Percentiles rank a stretch among this genome's conserved stretches.
Evolutionary conservation across 148 eudicot genomes (phyloP).

Genomic region (Rheum nobile): DNA sequence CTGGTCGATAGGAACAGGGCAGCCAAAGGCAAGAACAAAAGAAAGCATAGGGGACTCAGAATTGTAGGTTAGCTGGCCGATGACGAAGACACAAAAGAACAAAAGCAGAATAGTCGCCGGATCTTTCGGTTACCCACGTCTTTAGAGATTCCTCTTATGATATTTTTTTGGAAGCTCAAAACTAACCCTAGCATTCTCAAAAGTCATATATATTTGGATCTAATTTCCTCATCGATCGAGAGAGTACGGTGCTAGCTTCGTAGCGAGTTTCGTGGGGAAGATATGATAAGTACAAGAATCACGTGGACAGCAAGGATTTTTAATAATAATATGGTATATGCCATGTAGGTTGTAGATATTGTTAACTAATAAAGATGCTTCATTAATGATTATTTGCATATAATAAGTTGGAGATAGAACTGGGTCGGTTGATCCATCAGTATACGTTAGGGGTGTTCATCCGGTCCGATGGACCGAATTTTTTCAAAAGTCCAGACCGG

Average conservation of each 20-base stretch:
- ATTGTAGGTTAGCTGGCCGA: conserved; percentile 57
- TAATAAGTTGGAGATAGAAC: not conserved
- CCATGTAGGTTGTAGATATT: not conserved
- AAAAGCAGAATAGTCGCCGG: conserved; percentile 59
- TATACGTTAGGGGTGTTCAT: too few relatives aligned
- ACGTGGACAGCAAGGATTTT: conserved; percentile 9
- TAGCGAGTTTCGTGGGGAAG: not conserved
- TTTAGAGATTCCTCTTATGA: conserved; percentile 8
- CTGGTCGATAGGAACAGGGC: too few relatives aligned
- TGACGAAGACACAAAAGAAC: not conserved
- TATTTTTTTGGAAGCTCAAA: not conserved
- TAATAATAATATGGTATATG: conserved; percentile 6
- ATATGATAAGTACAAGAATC: conserved; percentile 1
- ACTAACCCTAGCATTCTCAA: not conserved
- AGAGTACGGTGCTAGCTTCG: not conserved
- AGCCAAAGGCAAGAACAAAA: too few relatives aligned
- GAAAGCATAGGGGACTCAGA: not conserved
- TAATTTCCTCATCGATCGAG: not conserved
- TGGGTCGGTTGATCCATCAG: not conserved
- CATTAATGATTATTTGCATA: not conserved
- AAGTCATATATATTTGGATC: not conserved
- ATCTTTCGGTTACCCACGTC: conserved; percentile 65
- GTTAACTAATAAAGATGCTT: not conserved
- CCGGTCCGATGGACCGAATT: too few relatives aligned
- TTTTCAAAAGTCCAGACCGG: too few relatives aligned